phyloP scores from a whole-genome alignment of 2,329 filamentous ascomycete genomes.

The Clarireedia sp. region DNA sequence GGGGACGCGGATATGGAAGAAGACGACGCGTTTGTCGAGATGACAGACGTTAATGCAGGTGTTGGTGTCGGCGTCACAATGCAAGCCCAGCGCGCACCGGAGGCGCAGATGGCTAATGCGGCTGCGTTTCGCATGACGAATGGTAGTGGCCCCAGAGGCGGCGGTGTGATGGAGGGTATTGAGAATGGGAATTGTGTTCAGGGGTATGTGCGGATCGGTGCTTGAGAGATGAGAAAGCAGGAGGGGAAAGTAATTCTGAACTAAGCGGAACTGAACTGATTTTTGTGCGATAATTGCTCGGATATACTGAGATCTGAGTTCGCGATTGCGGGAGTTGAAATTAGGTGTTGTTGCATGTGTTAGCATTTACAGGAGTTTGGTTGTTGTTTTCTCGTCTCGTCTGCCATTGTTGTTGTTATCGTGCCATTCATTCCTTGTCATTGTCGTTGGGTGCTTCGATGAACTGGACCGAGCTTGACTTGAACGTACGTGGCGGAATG shows the following conservation, averaged over 20 bases:
- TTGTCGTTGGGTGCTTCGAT: too few species aligned
- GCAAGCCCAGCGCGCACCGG: conserved; percentile 14
- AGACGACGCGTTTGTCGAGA: conserved; percentile 46
- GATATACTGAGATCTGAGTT: too few species aligned
- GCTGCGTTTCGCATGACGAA: conserved; percentile 21
- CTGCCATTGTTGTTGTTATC: too few species aligned
- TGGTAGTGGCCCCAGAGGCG: conserved; percentile 4
- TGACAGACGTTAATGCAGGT: conserved; percentile 26
- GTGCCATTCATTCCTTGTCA: too few species aligned
- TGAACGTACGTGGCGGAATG: too few species aligned
- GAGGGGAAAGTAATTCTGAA: background rate
- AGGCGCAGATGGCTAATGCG: conserved; percentile 13
- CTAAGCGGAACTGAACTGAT: background rate
- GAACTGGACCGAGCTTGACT: too few species aligned
- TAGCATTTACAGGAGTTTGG: too few species aligned
- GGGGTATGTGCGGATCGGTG: conserved; percentile 25
- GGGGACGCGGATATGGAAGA: conserved; percentile 41
- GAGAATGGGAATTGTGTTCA: conserved; percentile 17
- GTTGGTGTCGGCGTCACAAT: background rate
- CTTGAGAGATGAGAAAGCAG: conserved; percentile 9
- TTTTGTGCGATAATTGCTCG: too few species aligned
- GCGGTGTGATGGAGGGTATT: conserved; percentile 17
- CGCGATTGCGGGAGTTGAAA: too few species aligned
- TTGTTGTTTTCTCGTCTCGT: too few species aligned
- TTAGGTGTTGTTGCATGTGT: too few species aligned